Evolutionary conservation across 768 basidiomycete species (phyloP).

Genomic region (Grammothele lineata): DNA sequence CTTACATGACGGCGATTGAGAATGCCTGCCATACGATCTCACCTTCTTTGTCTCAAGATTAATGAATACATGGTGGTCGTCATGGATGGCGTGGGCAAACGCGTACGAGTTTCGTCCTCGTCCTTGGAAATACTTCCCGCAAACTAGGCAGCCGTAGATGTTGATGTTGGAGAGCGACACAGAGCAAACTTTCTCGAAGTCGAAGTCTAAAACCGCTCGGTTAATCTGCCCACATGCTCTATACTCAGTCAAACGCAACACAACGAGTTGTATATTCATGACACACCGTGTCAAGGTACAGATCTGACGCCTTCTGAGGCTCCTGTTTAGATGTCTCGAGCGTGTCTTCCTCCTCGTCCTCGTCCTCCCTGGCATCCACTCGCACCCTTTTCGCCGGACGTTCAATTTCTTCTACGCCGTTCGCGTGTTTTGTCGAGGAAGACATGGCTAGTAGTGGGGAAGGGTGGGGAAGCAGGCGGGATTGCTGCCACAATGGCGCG

Average conservation of each 20-base stretch:
- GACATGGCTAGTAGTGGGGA: conserved; percentile 1
- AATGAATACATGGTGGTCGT: conserved; percentile 98
- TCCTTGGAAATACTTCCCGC: conserved; percentile 98
- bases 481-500: no score
- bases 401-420: not conserved
- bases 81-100: conserved; percentile 94
- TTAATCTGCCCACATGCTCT: no score
- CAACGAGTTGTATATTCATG: no score
- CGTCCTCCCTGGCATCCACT: conserved; percentile 23
- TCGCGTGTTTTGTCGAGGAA: not conserved
- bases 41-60: conserved; percentile 94
- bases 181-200: conserved; percentile 98
- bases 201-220: conserved; percentile 88
- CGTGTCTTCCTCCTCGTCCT: conserved; percentile 21
- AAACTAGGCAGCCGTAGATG: conserved; percentile 95
- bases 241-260: no score
- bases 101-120: conserved; percentile 91
- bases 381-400: conserved; percentile 19
- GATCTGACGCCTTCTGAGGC: conserved; percentile 58
- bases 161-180: conserved; percentile 96
- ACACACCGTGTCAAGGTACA: conserved; percentile 91
- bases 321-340: conserved; percentile 16
- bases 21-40: conserved; percentile 20
- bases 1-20: no score
- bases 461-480: no score